These are phyloP conservation scores for Hygrophorus russula DNA, from an alignment of 768 basidiomycete genomes.

Conservation along the genomic window DNA sequence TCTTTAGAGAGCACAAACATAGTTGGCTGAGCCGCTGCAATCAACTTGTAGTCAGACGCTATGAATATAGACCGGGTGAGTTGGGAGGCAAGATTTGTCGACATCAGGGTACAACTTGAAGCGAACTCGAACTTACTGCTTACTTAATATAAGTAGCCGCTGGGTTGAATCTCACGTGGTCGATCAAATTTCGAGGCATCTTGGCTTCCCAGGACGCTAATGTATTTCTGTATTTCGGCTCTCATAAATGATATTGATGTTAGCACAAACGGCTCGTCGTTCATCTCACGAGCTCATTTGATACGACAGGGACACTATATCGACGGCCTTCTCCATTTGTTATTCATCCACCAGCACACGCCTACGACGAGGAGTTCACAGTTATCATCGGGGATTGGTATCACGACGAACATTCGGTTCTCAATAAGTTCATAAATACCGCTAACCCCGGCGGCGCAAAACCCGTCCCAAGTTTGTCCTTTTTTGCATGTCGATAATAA, in stretches of 20 bases:
- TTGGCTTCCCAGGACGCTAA: too few species aligned
- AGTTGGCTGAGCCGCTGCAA: too few species aligned
- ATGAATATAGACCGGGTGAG: too few species aligned
- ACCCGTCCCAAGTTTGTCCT: constrained; percentile 63
- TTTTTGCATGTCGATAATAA: too few species aligned
- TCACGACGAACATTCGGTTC: constrained; percentile 53
- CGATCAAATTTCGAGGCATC: too few species aligned
- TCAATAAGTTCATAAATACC: constrained; percentile 57
- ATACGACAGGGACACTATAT: constrained; percentile 70
- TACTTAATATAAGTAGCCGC: too few species aligned
- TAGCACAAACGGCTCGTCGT: constrained; percentile 62
- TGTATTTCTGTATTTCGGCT: too few species aligned
- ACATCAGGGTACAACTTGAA: too few species aligned
- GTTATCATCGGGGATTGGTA: constrained; percentile 90
- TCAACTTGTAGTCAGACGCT: too few species aligned
- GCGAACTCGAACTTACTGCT: too few species aligned
- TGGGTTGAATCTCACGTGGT: too few species aligned
- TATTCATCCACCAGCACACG: constrained; percentile 56
- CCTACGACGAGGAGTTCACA: constrained; percentile 87
- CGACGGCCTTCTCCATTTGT: constrained; percentile 84
- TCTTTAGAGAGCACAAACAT: background rate
- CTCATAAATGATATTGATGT: constrained; percentile 36
- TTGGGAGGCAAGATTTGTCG: too few species aligned
- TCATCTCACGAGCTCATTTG: constrained; percentile 63
- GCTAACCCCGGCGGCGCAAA: constrained; percentile 79